phyloP scores from a whole-genome alignment of 805 yeast genomes.

The Barnettozyma botsteinii region DNA sequence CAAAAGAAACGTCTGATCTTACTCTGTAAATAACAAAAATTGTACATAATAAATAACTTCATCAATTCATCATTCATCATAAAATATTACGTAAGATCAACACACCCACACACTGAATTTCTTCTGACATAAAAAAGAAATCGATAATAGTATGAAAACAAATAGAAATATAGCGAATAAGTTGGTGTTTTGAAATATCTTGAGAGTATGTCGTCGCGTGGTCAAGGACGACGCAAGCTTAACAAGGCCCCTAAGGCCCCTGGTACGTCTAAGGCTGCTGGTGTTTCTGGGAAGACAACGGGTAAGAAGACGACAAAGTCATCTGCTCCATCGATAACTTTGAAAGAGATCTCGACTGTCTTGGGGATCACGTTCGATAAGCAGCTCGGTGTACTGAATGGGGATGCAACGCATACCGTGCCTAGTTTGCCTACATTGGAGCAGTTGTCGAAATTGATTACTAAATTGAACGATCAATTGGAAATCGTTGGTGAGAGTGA shows the following conservation, averaged over 20 bases:
- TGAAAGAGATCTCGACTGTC: slow-evolving; percentile 48
- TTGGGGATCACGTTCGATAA: slow-evolving; percentile 51
- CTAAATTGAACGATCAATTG: slow-evolving; percentile 36
- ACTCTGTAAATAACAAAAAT: slow-evolving; percentile 1
- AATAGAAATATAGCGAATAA: too few relatives aligned
- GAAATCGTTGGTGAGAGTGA: slow-evolving; percentile 28
- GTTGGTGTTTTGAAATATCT: slow-evolving; percentile 32
- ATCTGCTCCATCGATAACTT: slow-evolving; percentile 34
- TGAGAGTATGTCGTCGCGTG: slow-evolving; percentile 6
- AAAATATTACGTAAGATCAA: too few relatives aligned
- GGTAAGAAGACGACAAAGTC: slow-evolving; percentile 25
- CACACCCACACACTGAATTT: too few relatives aligned
- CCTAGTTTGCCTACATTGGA: slow-evolving; percentile 26
- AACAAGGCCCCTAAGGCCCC: not conserved
- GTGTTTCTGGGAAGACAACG: slow-evolving; percentile 20
- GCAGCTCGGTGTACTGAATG: slow-evolving; percentile 55
- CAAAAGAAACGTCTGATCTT: not conserved
- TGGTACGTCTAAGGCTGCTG: not conserved
- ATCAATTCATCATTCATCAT: too few relatives aligned
- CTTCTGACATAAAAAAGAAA: too few relatives aligned
- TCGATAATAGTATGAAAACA: too few relatives aligned
- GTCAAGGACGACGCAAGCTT: slow-evolving; percentile 8
- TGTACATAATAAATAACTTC: not conserved
- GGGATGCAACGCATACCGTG: slow-evolving; percentile 44
- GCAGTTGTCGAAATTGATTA: slow-evolving; percentile 30